Percentiles rank a stretch among this genome's conserved stretches.
phyloP scores from a whole-genome alignment of 345 rosid genomes.

The Euphorbia lathyris region DNA sequence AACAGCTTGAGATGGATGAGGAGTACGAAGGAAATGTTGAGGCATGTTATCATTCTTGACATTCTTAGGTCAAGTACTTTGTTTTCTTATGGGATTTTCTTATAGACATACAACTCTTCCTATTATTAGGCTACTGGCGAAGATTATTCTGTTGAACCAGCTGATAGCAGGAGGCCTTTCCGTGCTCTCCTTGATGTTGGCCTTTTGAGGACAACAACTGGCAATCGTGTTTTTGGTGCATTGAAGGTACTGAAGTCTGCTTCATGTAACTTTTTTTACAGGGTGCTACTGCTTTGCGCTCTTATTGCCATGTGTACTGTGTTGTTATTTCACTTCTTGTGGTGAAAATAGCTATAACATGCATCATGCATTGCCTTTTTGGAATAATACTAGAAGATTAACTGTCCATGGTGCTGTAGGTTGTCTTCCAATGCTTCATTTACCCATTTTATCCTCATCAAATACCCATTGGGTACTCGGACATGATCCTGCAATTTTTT shows the following conservation, averaged over 20 bases:
- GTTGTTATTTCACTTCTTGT: neutral
- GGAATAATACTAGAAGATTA: neutral
- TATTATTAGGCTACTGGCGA: conserved; percentile 65
- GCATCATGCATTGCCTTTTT: neutral
- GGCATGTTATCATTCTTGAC: conserved; percentile 30
- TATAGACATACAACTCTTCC: neutral
- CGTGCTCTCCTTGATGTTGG: conserved; percentile 86
- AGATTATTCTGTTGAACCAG: conserved; percentile 67
- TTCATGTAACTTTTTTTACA: neutral
- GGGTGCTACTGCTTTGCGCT: neutral
- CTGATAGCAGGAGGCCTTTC: conserved; percentile 70
- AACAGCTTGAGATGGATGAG: conserved; percentile 61
- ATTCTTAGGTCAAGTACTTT: neutral
- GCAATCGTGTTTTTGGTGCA: conserved; percentile 75
- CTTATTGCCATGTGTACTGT: neutral
- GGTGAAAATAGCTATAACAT: neutral
- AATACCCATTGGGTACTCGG: neutral
- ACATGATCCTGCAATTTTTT: neutral
- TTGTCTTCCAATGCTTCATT: neutral
- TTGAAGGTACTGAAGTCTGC: conserved; percentile 45
- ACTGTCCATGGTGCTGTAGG: neutral
- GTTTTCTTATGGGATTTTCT: neutral
- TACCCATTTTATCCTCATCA: neutral
- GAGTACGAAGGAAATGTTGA: conserved; percentile 67
- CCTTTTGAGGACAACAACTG: conserved; percentile 65